Percentiles rank a stretch among this genome's conserved stretches.
These are phyloP conservation scores for Acmispon strigosus DNA, from an alignment of 306 rosid species.

Conservation along the genomic window DNA sequence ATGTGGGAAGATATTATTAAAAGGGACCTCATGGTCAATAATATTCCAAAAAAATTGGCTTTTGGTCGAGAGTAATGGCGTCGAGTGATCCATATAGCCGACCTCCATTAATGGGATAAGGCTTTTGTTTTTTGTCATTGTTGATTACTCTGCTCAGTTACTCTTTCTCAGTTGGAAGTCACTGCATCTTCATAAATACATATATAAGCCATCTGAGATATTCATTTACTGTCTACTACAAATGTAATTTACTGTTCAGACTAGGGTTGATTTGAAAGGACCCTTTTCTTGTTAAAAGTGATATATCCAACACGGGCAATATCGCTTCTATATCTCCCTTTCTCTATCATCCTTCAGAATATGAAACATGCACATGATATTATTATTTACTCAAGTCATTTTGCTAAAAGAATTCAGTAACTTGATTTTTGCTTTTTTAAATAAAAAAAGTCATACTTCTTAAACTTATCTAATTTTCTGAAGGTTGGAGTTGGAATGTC, in stretches of 20 bases:
- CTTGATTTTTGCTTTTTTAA: neutral
- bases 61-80: no score
- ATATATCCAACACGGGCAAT: neutral
- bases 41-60: no score
- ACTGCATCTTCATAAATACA: neutral
- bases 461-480: constrained; percentile 23
- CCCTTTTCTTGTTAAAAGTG: no score
- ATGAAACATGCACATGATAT: neutral
- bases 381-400: constrained; percentile 1
- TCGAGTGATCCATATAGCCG: no score
- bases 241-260: neutral
- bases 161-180: neutral
- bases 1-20: no score
- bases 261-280: neutral
- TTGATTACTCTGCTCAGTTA: neutral
- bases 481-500: constrained; percentile 95
- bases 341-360: neutral
- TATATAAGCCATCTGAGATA: neutral
- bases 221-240: neutral
- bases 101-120: no score
- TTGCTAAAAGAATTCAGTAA: neutral
- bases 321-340: neutral
- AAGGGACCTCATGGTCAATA: no score
- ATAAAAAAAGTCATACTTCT: neutral
- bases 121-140: no score